These are phyloP conservation scores for Aquilaria malaccensis DNA, from an alignment of 345 rosid species.

Conservation along the genomic window DNA sequence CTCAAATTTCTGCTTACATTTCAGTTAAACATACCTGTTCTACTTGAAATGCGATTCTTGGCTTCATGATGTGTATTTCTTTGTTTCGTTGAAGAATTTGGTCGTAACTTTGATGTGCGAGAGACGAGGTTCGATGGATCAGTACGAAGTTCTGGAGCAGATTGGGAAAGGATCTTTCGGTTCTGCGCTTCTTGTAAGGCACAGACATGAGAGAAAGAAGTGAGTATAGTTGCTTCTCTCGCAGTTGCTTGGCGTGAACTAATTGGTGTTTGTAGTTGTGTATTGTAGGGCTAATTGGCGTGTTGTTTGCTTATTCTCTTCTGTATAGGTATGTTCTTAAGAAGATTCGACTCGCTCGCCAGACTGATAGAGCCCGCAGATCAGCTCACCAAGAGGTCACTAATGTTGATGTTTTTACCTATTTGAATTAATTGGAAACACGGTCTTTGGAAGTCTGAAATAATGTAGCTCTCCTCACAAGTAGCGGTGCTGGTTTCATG, in stretches of 20 bases:
- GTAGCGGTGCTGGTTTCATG: no score
- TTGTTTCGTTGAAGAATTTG: neutral
- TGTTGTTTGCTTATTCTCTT: slow-evolving; percentile 2
- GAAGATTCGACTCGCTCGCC: slow-evolving; percentile 94
- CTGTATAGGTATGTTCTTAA: slow-evolving; percentile 71
- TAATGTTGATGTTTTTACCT: slow-evolving; percentile 1
- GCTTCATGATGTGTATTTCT: neutral
- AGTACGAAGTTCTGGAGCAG: slow-evolving; percentile 86
- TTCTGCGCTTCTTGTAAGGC: slow-evolving; percentile 96
- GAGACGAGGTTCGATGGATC: slow-evolving; percentile 47
- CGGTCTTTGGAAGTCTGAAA: no score
- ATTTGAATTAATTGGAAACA: no score
- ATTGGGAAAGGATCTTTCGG: slow-evolving; percentile 97
- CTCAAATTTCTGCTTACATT: neutral
- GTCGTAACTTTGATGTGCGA: neutral
- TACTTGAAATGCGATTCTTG: neutral
- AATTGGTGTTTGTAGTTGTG: neutral
- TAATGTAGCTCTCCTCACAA: no score
- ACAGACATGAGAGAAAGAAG: slow-evolving; percentile 92
- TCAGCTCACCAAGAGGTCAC: slow-evolving; percentile 95
- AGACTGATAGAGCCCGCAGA: slow-evolving; percentile 86
- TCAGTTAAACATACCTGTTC: neutral
- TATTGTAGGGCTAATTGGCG: neutral
- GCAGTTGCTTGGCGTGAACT: neutral
- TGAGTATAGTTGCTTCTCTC: slow-evolving; percentile 21